Evolutionary conservation across 148 eudicot genomes (phyloP).

Genomic region (Camellia japonica): DNA sequence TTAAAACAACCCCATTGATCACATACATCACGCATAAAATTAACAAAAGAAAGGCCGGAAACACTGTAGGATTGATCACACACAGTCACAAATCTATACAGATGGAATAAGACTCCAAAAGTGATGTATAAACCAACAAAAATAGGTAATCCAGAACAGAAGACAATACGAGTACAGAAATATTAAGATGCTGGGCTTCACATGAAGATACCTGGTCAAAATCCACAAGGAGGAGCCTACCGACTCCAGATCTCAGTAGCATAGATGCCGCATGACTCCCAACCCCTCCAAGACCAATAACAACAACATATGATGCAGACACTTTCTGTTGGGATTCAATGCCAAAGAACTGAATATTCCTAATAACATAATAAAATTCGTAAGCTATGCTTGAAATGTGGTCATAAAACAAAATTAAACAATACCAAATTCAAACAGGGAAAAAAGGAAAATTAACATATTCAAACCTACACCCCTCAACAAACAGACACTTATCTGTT

Average conservation of each 20-base stretch:
- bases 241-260: constrained; percentile 97
- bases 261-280: constrained; percentile 99
- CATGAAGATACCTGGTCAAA: constrained; percentile 83
- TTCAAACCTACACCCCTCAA: not conserved
- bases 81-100: too few species aligned
- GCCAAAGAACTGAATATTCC: constrained; percentile 98
- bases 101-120: not conserved
- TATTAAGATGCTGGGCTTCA: constrained; percentile 1
- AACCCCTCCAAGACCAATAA: constrained; percentile 98
- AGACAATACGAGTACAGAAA: not conserved
- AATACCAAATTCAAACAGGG: not conserved
- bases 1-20: not conserved
- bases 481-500: not conserved
- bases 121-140: not conserved
- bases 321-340: constrained; percentile 73
- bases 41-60: not conserved
- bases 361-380: constrained; percentile 22
- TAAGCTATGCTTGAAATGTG: not conserved
- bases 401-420: not conserved
- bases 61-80: not conserved
- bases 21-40: not conserved
- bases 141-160: not conserved
- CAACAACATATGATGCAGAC: constrained; percentile 76
- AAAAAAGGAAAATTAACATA: not conserved
- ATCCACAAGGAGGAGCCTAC: constrained; percentile 88